These are phyloP conservation scores for Didymella segeticola DNA, from an alignment of 2,329 filamentous ascomycete species.

Conservation along the genomic window DNA sequence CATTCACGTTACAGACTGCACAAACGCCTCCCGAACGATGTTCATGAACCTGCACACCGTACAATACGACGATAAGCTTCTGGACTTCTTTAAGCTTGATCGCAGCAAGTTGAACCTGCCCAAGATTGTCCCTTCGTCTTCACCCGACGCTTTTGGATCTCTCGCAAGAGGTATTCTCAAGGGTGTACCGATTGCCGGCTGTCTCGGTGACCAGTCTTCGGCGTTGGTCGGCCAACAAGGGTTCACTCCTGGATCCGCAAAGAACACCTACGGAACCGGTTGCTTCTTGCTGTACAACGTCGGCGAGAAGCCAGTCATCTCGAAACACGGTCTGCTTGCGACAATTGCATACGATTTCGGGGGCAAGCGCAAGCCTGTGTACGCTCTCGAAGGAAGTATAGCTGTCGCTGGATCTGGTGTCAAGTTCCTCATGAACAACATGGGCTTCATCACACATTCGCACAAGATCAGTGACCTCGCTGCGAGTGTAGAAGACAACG, in stretches of 20 bases:
- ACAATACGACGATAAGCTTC: slow-evolving; percentile 77
- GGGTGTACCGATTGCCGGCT: slow-evolving; percentile 79
- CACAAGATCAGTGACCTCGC: slow-evolving; percentile 71
- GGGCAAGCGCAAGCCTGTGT: slow-evolving; percentile 69
- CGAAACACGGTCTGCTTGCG: slow-evolving; percentile 80
- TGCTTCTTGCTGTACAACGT: slow-evolving; percentile 92
- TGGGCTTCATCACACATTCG: slow-evolving; percentile 67
- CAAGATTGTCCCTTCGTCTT: slow-evolving; percentile 83
- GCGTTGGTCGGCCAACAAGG: slow-evolving; percentile 86
- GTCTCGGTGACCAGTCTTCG: slow-evolving; percentile 84
- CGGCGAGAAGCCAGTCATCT: slow-evolving; percentile 83
- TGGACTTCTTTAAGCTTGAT: slow-evolving; percentile 82
- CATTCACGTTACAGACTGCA: slow-evolving; percentile 82
- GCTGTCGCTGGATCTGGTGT: slow-evolving; percentile 82
- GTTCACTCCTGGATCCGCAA: slow-evolving; percentile 80
- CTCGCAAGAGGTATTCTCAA: slow-evolving; percentile 70
- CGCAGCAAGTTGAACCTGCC: slow-evolving; percentile 74
- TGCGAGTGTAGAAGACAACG: slow-evolving; percentile 73
- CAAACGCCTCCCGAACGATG: slow-evolving; percentile 91
- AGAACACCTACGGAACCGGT: slow-evolving; percentile 91
- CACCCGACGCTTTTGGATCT: slow-evolving; percentile 73
- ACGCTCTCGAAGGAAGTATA: slow-evolving; percentile 84
- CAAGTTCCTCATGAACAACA: slow-evolving; percentile 70
- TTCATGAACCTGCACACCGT: slow-evolving; percentile 76
- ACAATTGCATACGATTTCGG: slow-evolving; percentile 88